Evolutionary conservation across 768 basidiomycete species (phyloP), one percentile per base, ranked within the genome.

Genomic region (Rhodotorula taiwanensis): DNA sequence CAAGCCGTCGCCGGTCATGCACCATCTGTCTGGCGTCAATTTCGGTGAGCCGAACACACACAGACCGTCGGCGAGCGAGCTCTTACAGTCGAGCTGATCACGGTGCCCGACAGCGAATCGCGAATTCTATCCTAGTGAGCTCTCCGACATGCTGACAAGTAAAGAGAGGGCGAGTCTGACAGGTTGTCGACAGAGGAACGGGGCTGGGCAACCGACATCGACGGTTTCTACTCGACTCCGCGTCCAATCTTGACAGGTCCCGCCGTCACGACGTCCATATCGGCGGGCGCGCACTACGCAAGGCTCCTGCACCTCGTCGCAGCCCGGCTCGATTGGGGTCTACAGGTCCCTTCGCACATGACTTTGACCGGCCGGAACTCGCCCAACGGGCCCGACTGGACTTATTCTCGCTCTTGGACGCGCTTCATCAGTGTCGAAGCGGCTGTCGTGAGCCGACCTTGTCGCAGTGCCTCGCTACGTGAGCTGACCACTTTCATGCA

Each of bases 171-270:
- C 15, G 20, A 44, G 13, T 7, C 42, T 20, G 11, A 23, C 39
- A 6, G 5, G 8, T 13, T 23, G 18, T 1, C 2, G 9, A 27
- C 52, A 53, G 52, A 53, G 41, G 54, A 55, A 16, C 54, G 43
- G 5, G 54, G 54, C 43, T 55, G 54, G 54, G 4, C 27, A 8
- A n/a, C 54, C 43, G 28, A 55, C 54, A 11, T 55, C 54, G 54
- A 55, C 44, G 30, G 20, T 2, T 55, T 44, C n/a, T 55, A 55
- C 44, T 28, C 54, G 30, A 30, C 23, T 1, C 43, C 23, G 10
- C 54, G 54, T 8, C 54, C 54, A 4, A 44, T 55, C 31, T 42
- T 55, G 13, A 31, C 54, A 13, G 7, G n/a, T n/a, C 16, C 42
- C 13, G 1, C 30, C 44, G 20, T 55, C 8, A 31, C 20, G 30